phyloP scores from a whole-genome alignment of 345 rosid species.

The Limnanthes douglasii region DNA sequence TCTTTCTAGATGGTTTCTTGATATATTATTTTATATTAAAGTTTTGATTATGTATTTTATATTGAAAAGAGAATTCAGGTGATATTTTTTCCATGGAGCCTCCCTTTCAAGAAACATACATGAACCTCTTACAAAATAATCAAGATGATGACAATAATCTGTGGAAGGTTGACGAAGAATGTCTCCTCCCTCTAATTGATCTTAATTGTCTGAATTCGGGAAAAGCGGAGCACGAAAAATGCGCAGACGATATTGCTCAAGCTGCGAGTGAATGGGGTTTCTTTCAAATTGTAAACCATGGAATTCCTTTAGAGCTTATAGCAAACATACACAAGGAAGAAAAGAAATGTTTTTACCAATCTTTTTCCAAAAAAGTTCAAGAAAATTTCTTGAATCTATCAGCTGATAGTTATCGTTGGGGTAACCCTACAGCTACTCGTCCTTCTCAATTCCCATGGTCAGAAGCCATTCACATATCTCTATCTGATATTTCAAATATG shows the following conservation, averaged over 20 bases:
- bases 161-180: no score
- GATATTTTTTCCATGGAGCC: no score
- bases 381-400: constrained; percentile 19
- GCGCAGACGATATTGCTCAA: constrained; percentile 21
- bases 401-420: constrained; percentile 47
- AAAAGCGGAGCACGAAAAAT: constrained; percentile 15
- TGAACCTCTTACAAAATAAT: no score
- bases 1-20: no score
- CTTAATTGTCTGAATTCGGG: constrained; percentile 15
- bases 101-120: no score
- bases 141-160: no score
- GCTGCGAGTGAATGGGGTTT: constrained; percentile 68
- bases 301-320: constrained; percentile 22
- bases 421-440: constrained; percentile 50
- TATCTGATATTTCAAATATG: constrained; percentile 21
- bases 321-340: constrained; percentile 27
- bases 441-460: constrained; percentile 47
- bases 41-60: no score
- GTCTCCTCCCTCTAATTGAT: constrained; percentile 52
- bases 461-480: constrained; percentile 54
- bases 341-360: constrained; percentile 27
- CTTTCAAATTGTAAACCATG: constrained; percentile 63
- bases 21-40: no score
- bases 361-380: constrained; percentile 25
- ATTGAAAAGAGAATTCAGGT: no score